Conservation (phyloP, 2,329 filamentous ascomycete species). For the Beauveria pseudobassiana region DNA sequence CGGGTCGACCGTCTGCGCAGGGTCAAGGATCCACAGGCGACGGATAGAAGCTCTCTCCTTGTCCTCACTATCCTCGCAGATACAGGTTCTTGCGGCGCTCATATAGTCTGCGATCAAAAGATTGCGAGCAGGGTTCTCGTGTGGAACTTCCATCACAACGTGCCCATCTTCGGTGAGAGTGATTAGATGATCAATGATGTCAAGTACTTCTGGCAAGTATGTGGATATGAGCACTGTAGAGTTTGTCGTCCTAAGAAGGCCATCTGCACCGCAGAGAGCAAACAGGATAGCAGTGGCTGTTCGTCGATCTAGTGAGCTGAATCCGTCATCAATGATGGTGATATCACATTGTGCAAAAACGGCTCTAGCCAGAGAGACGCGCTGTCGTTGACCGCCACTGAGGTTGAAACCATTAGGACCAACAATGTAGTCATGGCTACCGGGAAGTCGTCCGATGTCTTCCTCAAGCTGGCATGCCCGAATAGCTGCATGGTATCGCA, state of each 20-base stretch:
- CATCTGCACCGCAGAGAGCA: neutral
- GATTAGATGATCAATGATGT: neutral
- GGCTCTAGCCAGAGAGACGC: neutral
- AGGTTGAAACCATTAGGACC: neutral
- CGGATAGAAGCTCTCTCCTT: neutral
- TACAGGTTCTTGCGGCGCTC: neutral
- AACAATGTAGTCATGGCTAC: neutral
- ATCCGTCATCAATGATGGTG: neutral
- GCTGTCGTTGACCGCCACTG: neutral
- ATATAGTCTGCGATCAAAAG: neutral
- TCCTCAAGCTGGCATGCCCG: neutral
- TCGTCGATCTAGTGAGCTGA: neutral
- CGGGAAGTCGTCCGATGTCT: neutral
- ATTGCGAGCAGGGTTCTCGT: neutral
- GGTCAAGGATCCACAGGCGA: neutral
- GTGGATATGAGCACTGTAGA: neutral
- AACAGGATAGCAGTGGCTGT: neutral
- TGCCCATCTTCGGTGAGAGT: neutral
- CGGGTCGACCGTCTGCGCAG: neutral
- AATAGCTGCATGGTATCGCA: neutral
- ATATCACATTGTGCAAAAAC: neutral
- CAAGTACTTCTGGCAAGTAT: neutral
- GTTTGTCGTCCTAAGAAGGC: neutral
- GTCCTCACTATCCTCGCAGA: neutral
- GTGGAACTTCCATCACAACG: neutral